Evolutionary conservation across 768 basidiomycete genomes (phyloP), one percentile per base, ranked within the genome.

Genomic region (Chlorophyllum brunneum): DNA sequence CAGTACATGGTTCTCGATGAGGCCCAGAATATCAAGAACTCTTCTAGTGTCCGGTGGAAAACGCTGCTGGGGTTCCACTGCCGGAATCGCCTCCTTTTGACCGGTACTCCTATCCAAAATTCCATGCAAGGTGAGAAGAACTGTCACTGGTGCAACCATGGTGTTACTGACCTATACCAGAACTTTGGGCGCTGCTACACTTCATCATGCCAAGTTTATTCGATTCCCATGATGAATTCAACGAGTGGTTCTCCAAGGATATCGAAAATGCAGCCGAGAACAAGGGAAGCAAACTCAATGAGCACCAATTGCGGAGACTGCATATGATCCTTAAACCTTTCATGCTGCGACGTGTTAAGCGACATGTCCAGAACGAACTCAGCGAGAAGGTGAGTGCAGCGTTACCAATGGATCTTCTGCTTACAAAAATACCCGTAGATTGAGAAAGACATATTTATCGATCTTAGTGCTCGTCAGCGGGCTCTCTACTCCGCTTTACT

Each of bases 1-100:
- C 97, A 99, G 70, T 99, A 98, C 65, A 98, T 98, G 95, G 83
- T 99, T 54, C 77, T 99, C n/a, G 97, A 99, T 61, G 97, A 99
- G 69, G 97, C 97, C 2, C 97, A 99, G 69, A 98, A 98, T 51
- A 98, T 99, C 78, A 99, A 99, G 77, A 95, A 94, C 63, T 94
- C 97, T 20, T 83, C 91, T 20, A 93, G 90, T 68, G 89, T 92
- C 7, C 80, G 97, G 37, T 99, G 97, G 97, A 98, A 98, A 70
- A 95, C 95, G 1, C 74, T 98, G 15, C 82, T 99, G 40, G 89
- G 92, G 15, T 93, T 98, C 68, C 92, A 94, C 27, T 98, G 95
- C 63, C 82, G 97, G 48, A 99, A 99, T 69, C 82, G 97, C 38
- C 76, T 99, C 5, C 78, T 99, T 13, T 75, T 99, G 34, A 99